Conservation (phyloP, 768 basidiomycete species). For the Tulasnella sp. region DNA sequence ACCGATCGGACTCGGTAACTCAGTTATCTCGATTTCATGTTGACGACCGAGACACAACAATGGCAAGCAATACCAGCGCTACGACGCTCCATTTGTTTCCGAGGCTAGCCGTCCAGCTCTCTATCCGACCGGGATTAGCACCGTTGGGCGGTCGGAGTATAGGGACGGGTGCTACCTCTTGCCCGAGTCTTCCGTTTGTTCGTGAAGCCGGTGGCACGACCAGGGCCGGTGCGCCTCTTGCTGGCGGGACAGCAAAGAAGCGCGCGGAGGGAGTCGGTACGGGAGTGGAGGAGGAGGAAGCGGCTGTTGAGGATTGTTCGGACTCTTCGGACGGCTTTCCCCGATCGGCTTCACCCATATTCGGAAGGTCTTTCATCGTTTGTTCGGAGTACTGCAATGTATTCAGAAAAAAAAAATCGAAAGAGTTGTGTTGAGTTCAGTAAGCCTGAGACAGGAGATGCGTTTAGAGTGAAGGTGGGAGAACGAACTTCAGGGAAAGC, state of each 20-base stretch:
- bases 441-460: not conserved
- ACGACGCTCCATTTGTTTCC: slow-evolving; percentile 13
- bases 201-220: slow-evolving; percentile 15
- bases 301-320: slow-evolving; percentile 20
- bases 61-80: not conserved
- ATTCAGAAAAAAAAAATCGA: slow-evolving; percentile 16
- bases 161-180: not conserved
- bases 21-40: no score
- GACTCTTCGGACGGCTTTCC: slow-evolving; percentile 34
- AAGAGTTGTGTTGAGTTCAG: not conserved
- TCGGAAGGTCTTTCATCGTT: slow-evolving; percentile 63
- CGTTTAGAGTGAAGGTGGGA: not conserved
- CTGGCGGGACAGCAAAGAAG: slow-evolving; percentile 17
- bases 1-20: no score
- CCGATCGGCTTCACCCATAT: slow-evolving; percentile 80
- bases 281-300: slow-evolving; percentile 15
- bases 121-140: not conserved
- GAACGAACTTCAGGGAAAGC: slow-evolving; percentile 74
- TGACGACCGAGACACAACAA: not conserved
- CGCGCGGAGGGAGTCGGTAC: slow-evolving; percentile 15
- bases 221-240: slow-evolving; percentile 6
- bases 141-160: not conserved
- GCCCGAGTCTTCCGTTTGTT: not conserved
- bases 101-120: not conserved
- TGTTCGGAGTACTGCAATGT: slow-evolving; percentile 54